These are phyloP conservation scores for Cornus kousa DNA, from an alignment of 148 eudicot species.

Conservation along the genomic window DNA sequence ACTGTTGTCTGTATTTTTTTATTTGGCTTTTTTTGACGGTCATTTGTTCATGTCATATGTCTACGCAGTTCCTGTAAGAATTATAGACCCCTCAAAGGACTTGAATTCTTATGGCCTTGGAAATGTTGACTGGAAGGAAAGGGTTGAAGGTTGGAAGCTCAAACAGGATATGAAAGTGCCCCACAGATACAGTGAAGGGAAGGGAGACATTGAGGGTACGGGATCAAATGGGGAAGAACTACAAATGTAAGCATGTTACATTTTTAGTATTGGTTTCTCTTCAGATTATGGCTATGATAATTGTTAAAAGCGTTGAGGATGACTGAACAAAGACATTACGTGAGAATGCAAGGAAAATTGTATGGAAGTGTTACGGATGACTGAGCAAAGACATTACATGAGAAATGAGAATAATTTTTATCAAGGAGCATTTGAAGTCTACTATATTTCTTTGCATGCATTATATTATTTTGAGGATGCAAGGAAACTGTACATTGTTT, in stretches of 20 bases:
- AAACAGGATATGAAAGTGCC: slow-evolving; percentile 7
- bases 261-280: neutral
- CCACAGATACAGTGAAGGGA: slow-evolving; percentile 10
- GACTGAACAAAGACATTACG: neutral
- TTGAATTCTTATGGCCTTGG: slow-evolving; percentile 21
- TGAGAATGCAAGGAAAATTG: neutral
- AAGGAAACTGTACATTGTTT: no score
- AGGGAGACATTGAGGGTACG: slow-evolving; percentile 16
- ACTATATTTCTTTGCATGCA: neutral
- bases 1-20: neutral
- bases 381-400: neutral
- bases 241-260: slow-evolving; percentile 13
- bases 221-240: slow-evolving; percentile 18
- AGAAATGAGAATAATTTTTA: neutral
- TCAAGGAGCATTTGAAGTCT: neutral
- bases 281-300: neutral
- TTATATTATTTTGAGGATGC: neutral
- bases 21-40: neutral
- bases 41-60: neutral
- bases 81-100: slow-evolving; percentile 15
- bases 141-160: slow-evolving; percentile 18
- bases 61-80: slow-evolving; percentile 12
- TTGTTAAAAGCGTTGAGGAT: neutral
- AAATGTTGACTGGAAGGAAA: slow-evolving; percentile 20
- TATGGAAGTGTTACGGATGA: neutral